Evolutionary conservation across 1,284 basidiomycete species (phyloP).

Genomic region (Peniophora sp.): DNA sequence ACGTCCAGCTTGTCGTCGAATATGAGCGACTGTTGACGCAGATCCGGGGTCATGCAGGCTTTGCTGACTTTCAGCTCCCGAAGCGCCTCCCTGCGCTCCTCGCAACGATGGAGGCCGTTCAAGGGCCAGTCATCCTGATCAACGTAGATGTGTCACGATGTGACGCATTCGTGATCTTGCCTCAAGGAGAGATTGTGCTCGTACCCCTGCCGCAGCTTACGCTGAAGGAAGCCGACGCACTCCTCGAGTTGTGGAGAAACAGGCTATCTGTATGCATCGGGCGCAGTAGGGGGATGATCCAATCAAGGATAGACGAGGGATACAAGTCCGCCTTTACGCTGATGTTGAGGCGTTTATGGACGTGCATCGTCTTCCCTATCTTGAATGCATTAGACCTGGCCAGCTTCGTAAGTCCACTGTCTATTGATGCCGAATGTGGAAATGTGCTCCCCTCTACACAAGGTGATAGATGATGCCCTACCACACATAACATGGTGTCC

Average conservation of each 20-base stretch:
- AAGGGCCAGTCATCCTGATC: too few relatives aligned
- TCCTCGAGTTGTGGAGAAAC: not conserved
- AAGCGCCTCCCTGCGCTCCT: too few relatives aligned
- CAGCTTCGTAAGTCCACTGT: not conserved
- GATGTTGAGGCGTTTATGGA: not conserved
- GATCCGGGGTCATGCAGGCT: too few relatives aligned
- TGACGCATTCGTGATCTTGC: too few relatives aligned
- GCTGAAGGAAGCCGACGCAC: not conserved
- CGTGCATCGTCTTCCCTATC: not conserved
- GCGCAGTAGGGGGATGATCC: not conserved
- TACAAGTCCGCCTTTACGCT: not conserved
- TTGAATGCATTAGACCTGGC: not conserved
- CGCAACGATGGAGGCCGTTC: too few relatives aligned
- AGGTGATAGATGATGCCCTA: not conserved
- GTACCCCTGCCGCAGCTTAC: too few relatives aligned
- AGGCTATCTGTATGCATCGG: not conserved
- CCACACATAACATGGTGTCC: slow-evolving; percentile 16
- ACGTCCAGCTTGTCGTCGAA: too few relatives aligned
- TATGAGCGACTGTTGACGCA: too few relatives aligned
- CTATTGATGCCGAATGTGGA: not conserved
- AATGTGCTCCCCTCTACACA: not conserved
- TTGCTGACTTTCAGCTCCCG: too few relatives aligned
- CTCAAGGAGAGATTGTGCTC: too few relatives aligned
- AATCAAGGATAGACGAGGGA: not conserved
- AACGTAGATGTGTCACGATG: too few relatives aligned